Evolutionary conservation across 2,329 filamentous ascomycete genomes (phyloP), one percentile per base, ranked within the genome.

Genomic region (Exophiala xenobiotica): DNA sequence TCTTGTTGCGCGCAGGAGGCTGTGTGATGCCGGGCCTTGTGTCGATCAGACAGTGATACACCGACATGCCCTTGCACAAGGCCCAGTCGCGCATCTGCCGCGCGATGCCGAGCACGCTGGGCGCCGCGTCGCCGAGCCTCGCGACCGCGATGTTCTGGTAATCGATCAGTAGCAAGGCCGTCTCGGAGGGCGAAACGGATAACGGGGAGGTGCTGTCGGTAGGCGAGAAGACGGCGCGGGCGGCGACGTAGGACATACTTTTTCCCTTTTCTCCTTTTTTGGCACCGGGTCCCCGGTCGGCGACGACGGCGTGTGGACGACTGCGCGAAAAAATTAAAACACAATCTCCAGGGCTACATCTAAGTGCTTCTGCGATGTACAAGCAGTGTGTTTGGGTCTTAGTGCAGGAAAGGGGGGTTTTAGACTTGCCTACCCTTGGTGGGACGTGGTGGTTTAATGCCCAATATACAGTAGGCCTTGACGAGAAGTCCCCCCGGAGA

Each of bases 81-180:
- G 65, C 65, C 65, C 65, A 67, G 16, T 29, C 42, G 7, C 61
- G 49, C 40, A 65, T 49, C 7, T 59, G 46, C 20, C 56, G 51
- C 1, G 65, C 65, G 35, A 54, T 43, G 19, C 54, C 41, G 18
- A 62, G 26, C 16, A 63, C 60, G 16, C 51, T 39, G 16, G 49
- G 22, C 19, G 43, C 57, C 16, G 41, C 46, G 11, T 58, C 38
- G 7, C 57, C 61, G 22, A 51, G 40, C 42, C 44, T 40, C 7
- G 57, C 18, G n/a, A 64, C 51, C 20, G 63, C 51, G 11, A 62
- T 26, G 27, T 49, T 49, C 53, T 68, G 64, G 42, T 66, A 68
- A 57, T 68, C 65, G 5, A 67, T 59, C 7, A 68, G 60, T n/a
- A 67, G 55, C 2, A 68, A 43, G 6, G 63, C 63, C 1, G 65